These are phyloP conservation scores for Erysimum pusillum DNA, from an alignment of 441 rosid species.

Conservation along the genomic window DNA sequence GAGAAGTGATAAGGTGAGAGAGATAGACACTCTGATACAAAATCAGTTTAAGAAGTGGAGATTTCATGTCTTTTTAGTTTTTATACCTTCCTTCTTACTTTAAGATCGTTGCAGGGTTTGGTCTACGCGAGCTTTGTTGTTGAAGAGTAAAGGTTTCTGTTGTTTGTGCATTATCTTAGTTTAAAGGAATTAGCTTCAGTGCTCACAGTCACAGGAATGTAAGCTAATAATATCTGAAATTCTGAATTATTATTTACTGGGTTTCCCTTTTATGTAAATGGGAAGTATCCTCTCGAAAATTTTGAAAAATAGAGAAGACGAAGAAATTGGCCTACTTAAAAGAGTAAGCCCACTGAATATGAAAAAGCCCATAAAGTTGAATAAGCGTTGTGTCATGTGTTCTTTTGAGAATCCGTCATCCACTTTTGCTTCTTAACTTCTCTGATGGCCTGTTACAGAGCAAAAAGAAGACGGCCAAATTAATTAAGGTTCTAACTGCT, in stretches of 20 bases:
- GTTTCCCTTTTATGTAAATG: too few relatives aligned
- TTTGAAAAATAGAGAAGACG: too few relatives aligned
- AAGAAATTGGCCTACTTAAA: too few relatives aligned
- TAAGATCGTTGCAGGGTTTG: constrained; percentile 24
- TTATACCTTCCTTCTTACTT: not conserved
- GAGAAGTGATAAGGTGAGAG: constrained; percentile 57
- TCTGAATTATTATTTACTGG: constrained; percentile 3
- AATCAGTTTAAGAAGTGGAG: not conserved
- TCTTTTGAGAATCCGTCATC: too few relatives aligned
- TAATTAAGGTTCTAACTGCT: too few relatives aligned
- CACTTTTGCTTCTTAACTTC: too few relatives aligned
- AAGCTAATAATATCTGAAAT: constrained; percentile 35
- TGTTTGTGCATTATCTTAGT: constrained; percentile 48
- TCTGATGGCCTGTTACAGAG: too few relatives aligned
- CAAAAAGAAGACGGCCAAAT: too few relatives aligned
- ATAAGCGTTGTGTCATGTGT: too few relatives aligned
- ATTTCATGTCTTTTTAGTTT: not conserved
- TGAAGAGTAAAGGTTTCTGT: constrained; percentile 30
- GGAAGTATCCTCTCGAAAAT: too few relatives aligned
- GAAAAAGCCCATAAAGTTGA: too few relatives aligned
- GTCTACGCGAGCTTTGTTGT: constrained; percentile 21
- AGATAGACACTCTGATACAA: constrained; percentile 14
- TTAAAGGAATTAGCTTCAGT: constrained; percentile 25
- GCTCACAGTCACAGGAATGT: constrained; percentile 26
- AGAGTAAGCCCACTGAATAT: too few relatives aligned